These are phyloP conservation scores for Pseudotsuga menziesii DNA, from an alignment of 75 land plant species.

Conservation along the genomic window DNA sequence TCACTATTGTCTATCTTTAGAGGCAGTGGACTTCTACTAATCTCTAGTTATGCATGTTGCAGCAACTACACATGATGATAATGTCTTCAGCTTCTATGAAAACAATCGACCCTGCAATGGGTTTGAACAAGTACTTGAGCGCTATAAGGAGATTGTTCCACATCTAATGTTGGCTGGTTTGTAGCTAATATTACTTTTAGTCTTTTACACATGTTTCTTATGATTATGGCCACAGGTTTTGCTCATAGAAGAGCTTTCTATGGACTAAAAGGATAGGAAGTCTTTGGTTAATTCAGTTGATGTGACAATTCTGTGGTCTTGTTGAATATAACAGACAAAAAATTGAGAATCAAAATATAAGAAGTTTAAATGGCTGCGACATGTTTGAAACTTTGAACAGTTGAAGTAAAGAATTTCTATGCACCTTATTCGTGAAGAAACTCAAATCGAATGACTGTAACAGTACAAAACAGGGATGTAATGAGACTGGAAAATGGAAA, in stretches of 20 bases:
- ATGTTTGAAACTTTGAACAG: too few relatives aligned
- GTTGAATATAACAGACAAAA: too few relatives aligned
- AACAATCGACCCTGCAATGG: slow-evolving; percentile 51
- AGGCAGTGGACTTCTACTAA: slow-evolving; percentile 12
- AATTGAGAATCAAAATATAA: neutral
- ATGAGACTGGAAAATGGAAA: too few relatives aligned
- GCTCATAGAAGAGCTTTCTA: neutral
- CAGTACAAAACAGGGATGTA: too few relatives aligned
- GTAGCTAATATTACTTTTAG: neutral
- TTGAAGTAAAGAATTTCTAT: too few relatives aligned
- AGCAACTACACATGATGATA: slow-evolving; percentile 41
- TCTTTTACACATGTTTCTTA: neutral
- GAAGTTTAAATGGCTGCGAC: neutral
- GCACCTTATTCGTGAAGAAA: too few relatives aligned
- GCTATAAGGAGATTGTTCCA: slow-evolving; percentile 49
- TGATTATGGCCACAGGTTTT: neutral
- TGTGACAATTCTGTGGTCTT: neutral
- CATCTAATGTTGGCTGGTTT: slow-evolving; percentile 39
- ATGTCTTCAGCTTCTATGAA: slow-evolving; percentile 47
- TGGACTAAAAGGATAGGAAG: neutral
- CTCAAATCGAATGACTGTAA: too few relatives aligned
- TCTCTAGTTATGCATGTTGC: neutral
- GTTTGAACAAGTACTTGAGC: slow-evolving; percentile 38
- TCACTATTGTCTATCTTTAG: neutral
- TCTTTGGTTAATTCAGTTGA: neutral